Evolutionary conservation across 1,139 yeast genomes (phyloP).

Genomic region (Debaryomyces coudertii): DNA sequence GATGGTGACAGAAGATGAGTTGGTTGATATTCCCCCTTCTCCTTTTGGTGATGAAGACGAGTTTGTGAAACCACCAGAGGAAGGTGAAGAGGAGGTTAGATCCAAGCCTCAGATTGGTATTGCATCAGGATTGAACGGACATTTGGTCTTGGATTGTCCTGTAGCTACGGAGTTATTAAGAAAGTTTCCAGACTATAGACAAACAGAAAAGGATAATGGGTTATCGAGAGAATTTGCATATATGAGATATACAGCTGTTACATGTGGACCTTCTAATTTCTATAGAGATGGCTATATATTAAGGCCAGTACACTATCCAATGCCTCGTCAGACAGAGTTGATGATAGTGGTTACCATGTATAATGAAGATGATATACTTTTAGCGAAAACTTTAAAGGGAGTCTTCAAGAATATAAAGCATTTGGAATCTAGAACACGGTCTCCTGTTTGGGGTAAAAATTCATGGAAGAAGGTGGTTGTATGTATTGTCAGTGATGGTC

Average conservation of each 20-base stretch:
- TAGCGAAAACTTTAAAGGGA: slow-evolving; percentile 52
- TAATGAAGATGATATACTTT: slow-evolving; percentile 50
- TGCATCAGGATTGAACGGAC: slow-evolving; percentile 49
- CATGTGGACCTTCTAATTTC: slow-evolving; percentile 54
- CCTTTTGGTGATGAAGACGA: slow-evolving; percentile 38
- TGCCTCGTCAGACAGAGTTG: slow-evolving; percentile 48
- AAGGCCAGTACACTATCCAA: slow-evolving; percentile 51
- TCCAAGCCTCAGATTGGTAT: slow-evolving; percentile 43
- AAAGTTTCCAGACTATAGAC: slow-evolving; percentile 46
- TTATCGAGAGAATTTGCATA: slow-evolving; percentile 50
- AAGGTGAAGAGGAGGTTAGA: slow-evolving; percentile 38
- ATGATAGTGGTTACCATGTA: slow-evolving; percentile 55
- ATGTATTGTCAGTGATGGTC: slow-evolving; percentile 52
- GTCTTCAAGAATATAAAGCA: slow-evolving; percentile 52
- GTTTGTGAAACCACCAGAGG: slow-evolving; percentile 33
- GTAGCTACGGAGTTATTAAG: slow-evolving; percentile 50
- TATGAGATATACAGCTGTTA: slow-evolving; percentile 54
- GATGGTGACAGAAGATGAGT: slow-evolving; percentile 12
- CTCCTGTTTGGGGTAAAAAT: slow-evolving; percentile 51
- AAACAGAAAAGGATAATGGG: slow-evolving; percentile 42
- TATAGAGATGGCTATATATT: slow-evolving; percentile 48
- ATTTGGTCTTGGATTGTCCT: slow-evolving; percentile 54
- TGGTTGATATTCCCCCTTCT: slow-evolving; percentile 23
- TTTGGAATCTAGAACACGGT: slow-evolving; percentile 46
- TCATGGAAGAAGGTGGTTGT: slow-evolving; percentile 55